phyloP scores from a whole-genome alignment of 2,329 filamentous ascomycete genomes.

The Nakataea oryzae region DNA sequence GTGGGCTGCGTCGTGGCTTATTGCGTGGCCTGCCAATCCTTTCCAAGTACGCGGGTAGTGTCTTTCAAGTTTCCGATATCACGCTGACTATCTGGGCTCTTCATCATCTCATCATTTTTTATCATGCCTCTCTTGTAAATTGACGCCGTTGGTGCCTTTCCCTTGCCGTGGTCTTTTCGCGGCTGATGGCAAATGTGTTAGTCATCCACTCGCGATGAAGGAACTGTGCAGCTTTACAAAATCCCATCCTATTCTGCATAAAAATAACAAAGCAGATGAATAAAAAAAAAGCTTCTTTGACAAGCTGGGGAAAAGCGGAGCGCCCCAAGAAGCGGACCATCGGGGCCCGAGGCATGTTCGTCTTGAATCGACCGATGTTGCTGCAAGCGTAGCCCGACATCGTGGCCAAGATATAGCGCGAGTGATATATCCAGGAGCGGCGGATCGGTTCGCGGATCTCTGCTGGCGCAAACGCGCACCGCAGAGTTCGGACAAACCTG shows the following conservation, averaged over 20 bases:
- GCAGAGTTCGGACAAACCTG: background rate
- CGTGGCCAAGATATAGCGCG: background rate
- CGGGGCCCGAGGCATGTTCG: background rate
- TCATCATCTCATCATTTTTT: too few relatives aligned
- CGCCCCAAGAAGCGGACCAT: background rate
- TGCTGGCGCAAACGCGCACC: background rate
- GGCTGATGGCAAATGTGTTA: background rate
- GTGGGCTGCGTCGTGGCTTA: background rate
- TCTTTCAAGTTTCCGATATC: background rate
- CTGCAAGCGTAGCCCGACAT: background rate
- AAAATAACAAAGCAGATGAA: too few relatives aligned
- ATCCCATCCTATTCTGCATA: background rate
- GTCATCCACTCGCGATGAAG: background rate
- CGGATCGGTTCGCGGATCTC: background rate
- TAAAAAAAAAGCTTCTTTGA: too few relatives aligned
- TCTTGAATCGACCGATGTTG: background rate
- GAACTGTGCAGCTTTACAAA: background rate
- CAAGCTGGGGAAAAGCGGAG: background rate
- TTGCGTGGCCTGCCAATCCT: background rate
- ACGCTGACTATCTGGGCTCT: background rate
- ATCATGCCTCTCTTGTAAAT: too few relatives aligned
- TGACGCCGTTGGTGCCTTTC: too few relatives aligned
- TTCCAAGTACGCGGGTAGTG: background rate
- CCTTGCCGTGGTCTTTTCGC: background rate
- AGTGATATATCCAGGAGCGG: background rate